Evolutionary conservation across 208 protist genomes (phyloP), one percentile per base, ranked within the genome.

Genomic region (Acanthamoeba culbertsoni): DNA sequence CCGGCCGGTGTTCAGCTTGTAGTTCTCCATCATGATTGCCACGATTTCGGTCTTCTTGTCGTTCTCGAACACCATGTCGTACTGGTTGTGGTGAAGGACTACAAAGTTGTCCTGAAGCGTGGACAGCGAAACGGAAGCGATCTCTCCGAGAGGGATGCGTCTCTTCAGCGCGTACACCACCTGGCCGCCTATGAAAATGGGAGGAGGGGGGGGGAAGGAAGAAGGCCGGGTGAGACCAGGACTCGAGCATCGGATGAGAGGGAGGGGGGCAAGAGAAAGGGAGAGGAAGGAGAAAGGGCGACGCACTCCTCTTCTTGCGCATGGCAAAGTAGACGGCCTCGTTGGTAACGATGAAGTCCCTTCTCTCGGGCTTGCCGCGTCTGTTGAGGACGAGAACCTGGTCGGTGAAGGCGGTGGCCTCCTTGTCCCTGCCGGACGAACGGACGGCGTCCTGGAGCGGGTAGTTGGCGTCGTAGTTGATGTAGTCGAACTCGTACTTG

Each of bases 31-130:
- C 7, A 97, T 18, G 45, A 96, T 73, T 42, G 94, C 95, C 1
- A 97, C 40, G n/a, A 97, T 68, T 73, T 97, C 96, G 6, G 96
- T 97, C 91, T 97, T 97, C 40, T 95, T 96, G n/a, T 97, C 95
- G 43, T 90, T 96, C 92, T 97, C 96, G 37, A 97, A 93, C 10
- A 96, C 90, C 43, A 86, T 92, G 86, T 97, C 96, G 53, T 96
- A 95, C 68, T 77, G 95, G 33, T n/a, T 62, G 33, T 93, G 46
- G 82, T 96, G 95, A 2, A 96, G 6, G 26, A 95, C 88, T 0
- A 96, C 51, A 3, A 93, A 94, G 43, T 95, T 93, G 92, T 96
- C 95, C 16, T 73, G 16, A 18, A 93, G 62, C 23, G 71, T 62
- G 12, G 33, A 71, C 23, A 96, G 40, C 23, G 93, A 92, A 0